These are phyloP conservation scores for Scedosporium apiospermum DNA, from an alignment of 2,329 filamentous ascomycete genomes.

Conservation along the genomic window DNA sequence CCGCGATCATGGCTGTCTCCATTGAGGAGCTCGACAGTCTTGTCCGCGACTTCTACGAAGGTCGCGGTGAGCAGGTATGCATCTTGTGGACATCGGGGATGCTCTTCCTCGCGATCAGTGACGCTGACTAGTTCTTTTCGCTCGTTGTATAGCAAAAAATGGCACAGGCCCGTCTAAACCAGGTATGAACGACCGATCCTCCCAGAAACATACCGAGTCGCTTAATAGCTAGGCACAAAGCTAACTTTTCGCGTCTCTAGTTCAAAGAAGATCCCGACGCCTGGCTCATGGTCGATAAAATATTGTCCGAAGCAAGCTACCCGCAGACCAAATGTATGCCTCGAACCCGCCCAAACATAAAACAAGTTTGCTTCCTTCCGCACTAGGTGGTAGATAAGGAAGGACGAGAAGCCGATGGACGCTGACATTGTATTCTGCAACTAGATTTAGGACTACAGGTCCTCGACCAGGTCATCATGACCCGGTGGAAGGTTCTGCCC, in stretches of 20 bases:
- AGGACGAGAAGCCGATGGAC: background rate
- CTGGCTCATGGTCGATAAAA: conserved; percentile 96
- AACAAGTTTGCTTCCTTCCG: background rate
- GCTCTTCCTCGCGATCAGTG: background rate
- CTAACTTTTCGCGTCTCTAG: conserved; percentile 31
- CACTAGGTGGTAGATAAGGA: background rate
- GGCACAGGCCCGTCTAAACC: conserved; percentile 86
- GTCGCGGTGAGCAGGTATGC: conserved; percentile 81
- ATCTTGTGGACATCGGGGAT: conserved; percentile 1
- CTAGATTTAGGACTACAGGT: conserved; percentile 89
- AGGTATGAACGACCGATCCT: conserved; percentile 48
- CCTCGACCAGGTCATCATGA: conserved; percentile 96
- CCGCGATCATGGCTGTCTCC: conserved; percentile 52
- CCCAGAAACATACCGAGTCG: conserved; percentile 3
- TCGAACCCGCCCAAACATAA: background rate
- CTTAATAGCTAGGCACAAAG: background rate
- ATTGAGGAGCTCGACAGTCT: conserved; percentile 95
- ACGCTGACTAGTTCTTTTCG: conserved; percentile 6
- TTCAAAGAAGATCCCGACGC: conserved; percentile 99
- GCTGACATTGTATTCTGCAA: background rate
- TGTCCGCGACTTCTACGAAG: conserved; percentile 95
- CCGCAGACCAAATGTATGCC: conserved; percentile 89
- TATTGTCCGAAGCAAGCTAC: conserved; percentile 85
- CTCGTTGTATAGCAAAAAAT: conserved; percentile 69
- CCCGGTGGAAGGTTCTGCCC: conserved; percentile 95